phyloP scores from a whole-genome alignment of 225 moss, liverwort and hornwort genomes.

The Pseudisothecium myosuroides region DNA sequence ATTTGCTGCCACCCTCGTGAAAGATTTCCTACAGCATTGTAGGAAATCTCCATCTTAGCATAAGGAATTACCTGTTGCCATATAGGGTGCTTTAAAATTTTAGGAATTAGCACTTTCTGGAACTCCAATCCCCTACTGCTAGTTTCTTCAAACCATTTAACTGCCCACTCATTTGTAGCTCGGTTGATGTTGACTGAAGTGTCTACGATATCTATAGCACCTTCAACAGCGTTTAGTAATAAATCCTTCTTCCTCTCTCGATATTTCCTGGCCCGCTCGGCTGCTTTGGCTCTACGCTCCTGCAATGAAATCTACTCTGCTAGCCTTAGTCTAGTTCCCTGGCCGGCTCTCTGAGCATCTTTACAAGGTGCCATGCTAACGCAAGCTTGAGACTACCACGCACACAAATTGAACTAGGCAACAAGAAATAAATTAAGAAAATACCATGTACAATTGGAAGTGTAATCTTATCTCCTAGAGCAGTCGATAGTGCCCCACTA shows the following conservation, averaged over 20 bases:
- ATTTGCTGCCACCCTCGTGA: not conserved
- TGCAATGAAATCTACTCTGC: too few species aligned
- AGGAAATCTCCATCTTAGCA: not conserved
- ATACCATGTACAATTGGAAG: too few species aligned
- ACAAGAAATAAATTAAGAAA: too few species aligned
- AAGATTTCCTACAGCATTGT: not conserved
- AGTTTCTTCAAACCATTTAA: not conserved
- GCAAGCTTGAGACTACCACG: too few species aligned
- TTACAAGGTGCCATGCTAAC: too few species aligned
- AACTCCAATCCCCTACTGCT: not conserved
- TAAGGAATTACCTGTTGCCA: not conserved
- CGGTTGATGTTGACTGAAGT: not conserved
- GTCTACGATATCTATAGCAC: accelerated
- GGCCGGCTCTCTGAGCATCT: too few species aligned
- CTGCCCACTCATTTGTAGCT: too few species aligned
- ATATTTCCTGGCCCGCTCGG: not conserved
- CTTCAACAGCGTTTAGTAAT: not conserved
- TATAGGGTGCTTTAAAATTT: not conserved
- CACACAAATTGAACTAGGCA: too few species aligned
- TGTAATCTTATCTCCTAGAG: too few species aligned
- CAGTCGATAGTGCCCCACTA: too few species aligned
- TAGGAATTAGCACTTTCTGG: not conserved
- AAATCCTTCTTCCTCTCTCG: not conserved
- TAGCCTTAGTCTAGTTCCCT: too few species aligned
- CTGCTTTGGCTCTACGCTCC: not conserved